Conservation (phyloP, 805 yeast genomes). For the Pichia californica region DNA sequence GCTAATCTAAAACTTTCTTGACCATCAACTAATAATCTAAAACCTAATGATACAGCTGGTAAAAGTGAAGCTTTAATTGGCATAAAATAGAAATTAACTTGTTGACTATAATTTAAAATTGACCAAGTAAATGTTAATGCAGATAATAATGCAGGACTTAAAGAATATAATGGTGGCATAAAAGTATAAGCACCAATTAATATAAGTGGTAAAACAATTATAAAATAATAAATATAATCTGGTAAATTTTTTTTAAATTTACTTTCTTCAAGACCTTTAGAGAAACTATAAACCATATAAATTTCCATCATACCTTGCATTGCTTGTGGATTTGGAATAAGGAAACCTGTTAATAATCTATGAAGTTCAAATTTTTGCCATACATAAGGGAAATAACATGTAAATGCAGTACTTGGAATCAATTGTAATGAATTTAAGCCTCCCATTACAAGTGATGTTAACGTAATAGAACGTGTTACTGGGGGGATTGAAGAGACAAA, state of each 20-base stretch:
- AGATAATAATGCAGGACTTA: constrained; percentile 37
- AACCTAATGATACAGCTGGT: constrained; percentile 38
- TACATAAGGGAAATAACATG: constrained; percentile 28
- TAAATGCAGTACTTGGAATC: constrained; percentile 18
- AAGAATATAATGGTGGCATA: constrained; percentile 25
- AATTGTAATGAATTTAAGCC: constrained; percentile 32
- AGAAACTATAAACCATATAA: constrained; percentile 51
- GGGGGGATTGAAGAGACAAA: constrained; percentile 49
- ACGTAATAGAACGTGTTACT: constrained; percentile 50
- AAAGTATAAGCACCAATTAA: constrained; percentile 28
- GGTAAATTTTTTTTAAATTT: constrained; percentile 43
- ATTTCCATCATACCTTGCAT: constrained; percentile 44
- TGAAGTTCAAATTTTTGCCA: constrained; percentile 35
- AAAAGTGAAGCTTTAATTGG: constrained; percentile 52
- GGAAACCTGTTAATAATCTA: constrained; percentile 44
- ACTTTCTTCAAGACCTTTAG: constrained; percentile 49
- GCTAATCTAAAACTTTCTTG: constrained; percentile 35
- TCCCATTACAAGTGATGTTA: constrained; percentile 40
- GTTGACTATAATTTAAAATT: constrained; percentile 44
- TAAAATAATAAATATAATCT: constrained; percentile 50
- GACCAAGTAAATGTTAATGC: constrained; percentile 61
- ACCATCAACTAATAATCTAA: constrained; percentile 41
- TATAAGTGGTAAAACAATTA: constrained; percentile 43
- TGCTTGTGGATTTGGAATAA: constrained; percentile 37
- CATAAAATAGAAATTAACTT: constrained; percentile 46